Evolutionary conservation across 2,329 filamentous ascomycete genomes (phyloP), one percentile per base, ranked within the genome.

Genomic region (Knoxdaviesia proteae): DNA sequence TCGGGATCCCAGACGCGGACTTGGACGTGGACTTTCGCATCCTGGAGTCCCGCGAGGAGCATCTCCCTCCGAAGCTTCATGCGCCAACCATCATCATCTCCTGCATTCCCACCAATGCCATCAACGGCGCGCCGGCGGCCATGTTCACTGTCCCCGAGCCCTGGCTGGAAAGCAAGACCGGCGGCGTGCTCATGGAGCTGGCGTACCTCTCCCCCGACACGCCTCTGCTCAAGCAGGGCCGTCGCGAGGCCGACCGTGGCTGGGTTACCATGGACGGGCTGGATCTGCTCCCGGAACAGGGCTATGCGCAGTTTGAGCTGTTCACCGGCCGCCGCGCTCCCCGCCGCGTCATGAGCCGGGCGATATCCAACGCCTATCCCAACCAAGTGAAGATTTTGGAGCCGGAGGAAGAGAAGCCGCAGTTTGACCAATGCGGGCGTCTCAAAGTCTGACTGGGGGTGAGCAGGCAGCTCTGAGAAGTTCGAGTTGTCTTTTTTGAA

Each of bases 221-320:
- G 1, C 80, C 80, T 0, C 61, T 88, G 4, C 62, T 84, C 38
- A 65, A 68, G 33, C 81, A 87, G 51, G 74, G 82, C 43, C 68
- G 75, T 11, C 60, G 63, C 42, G 58, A 72, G 54, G 63, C 72
- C 20, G 61, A 73, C 44, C 62, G 68, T 48, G 68, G 80, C 36
- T 87, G 80, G 80, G 76, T 84, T 0, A 67, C 80, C 11, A 72
- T 86, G 56, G 79, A 86, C 51, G 81, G 81, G 0, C 61, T 87
- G 8, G 80, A 87, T 50, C 66, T 86, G 39, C 58, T 88, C 9
- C 79, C 79, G 0, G 82, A 87, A 54, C 81, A 87, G 53, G 82
- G 78, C 0, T 82, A 82, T 57, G 80, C 81, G 1, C 81, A 87
- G 51, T 88, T 87, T 52, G 82, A 88, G 57, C 58, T 87, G 3